Percentiles rank a stretch among this genome's conserved stretches.
Evolutionary conservation across 768 basidiomycete genomes (phyloP).

Genomic region (Antrodiella citrinella): DNA sequence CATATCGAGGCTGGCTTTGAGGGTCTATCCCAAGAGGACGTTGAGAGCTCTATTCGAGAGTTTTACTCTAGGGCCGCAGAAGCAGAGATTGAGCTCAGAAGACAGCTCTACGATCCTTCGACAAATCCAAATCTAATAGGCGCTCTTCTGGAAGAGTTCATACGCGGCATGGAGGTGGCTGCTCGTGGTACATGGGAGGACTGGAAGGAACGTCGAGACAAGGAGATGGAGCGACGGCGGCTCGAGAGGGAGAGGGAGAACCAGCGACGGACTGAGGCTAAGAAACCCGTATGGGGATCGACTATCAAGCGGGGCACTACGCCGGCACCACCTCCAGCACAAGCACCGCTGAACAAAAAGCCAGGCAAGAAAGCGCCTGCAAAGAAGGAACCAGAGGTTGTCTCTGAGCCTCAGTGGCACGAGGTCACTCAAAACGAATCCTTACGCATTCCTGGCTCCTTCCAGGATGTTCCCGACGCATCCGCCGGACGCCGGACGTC

Average conservation of each 20-base stretch:
- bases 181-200: conserved; percentile 12
- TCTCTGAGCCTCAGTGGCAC: conserved; percentile 1
- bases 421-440: background rate
- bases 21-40: conserved; percentile 4
- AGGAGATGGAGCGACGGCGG: conserved; percentile 9
- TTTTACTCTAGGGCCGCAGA: conserved; percentile 36
- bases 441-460: background rate
- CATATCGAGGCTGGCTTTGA: background rate
- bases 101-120: conserved; percentile 30
- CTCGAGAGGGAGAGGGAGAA: conserved; percentile 13
- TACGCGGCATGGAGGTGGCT: conserved; percentile 17
- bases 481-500: too few relatives aligned
- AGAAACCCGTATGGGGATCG: conserved; percentile 16
- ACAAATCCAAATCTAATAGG: conserved; percentile 48
- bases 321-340: background rate
- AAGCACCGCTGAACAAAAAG: background rate
- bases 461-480: background rate
- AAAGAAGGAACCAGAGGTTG: background rate
- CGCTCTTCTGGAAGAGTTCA: conserved; percentile 43
- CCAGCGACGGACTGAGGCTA: conserved; percentile 27
- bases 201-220: conserved; percentile 11
- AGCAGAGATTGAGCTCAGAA: conserved; percentile 47
- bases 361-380: background rate
- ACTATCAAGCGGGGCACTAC: background rate
- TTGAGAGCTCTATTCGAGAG: conserved; percentile 28